Evolutionary conservation across 2,329 filamentous ascomycete genomes (phyloP).

Genomic region (Pyrenophora teres): DNA sequence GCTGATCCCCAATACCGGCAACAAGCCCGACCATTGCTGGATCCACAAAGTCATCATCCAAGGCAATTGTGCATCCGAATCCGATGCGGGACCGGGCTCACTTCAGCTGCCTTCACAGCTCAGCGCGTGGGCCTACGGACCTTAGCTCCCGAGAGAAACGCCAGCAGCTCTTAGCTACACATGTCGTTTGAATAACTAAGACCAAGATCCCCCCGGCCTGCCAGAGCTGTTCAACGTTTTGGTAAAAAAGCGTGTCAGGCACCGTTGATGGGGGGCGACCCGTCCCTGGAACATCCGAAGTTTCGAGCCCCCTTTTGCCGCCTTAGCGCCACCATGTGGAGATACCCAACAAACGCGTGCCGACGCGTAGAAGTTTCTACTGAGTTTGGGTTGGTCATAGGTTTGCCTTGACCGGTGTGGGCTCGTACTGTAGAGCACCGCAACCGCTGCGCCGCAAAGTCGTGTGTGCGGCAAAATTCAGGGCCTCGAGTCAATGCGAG

Average conservation of each 20-base stretch:
- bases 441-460: not conserved
- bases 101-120: constrained; percentile 4
- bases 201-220: constrained; percentile 10
- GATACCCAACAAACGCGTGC: constrained; percentile 24
- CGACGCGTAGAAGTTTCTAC: constrained; percentile 12
- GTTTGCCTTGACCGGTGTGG: not conserved
- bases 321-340: constrained; percentile 14
- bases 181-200: not conserved
- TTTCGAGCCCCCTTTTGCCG: constrained; percentile 14
- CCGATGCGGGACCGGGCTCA: constrained; percentile 1
- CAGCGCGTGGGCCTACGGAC: not conserved
- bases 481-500: not conserved
- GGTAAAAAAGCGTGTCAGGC: constrained; percentile 5
- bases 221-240: constrained; percentile 4
- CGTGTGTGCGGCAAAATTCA: not conserved
- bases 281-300: constrained; percentile 20
- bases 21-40: constrained; percentile 5
- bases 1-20: constrained; percentile 13
- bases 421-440: not conserved
- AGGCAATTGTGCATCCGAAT: not conserved
- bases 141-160: not conserved
- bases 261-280: constrained; percentile 8
- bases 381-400: constrained; percentile 1
- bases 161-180: no score
- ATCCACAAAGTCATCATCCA: not conserved